Percentiles rank a stretch among this genome's conserved stretches.
These are phyloP conservation scores for Lecanicillium sp. DNA, from an alignment of 2,329 filamentous ascomycete genomes.

Conservation along the genomic window DNA sequence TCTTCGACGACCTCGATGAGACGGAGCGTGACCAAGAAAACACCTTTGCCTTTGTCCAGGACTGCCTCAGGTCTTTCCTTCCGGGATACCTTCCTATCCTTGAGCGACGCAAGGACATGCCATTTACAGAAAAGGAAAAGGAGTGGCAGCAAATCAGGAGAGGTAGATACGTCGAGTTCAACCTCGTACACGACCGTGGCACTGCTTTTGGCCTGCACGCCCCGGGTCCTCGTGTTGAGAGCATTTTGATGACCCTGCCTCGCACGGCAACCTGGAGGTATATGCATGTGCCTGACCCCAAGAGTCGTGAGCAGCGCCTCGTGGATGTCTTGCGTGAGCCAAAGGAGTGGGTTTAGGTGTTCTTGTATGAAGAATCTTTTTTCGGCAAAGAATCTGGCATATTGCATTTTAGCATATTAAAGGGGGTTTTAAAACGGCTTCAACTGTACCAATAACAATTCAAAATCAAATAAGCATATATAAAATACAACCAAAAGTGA, in stretches of 20 bases:
- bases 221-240: constrained; percentile 85
- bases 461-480: too few species aligned
- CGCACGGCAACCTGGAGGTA: constrained; percentile 92
- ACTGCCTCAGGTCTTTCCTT: constrained; percentile 77
- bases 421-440: background rate
- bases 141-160: constrained; percentile 92
- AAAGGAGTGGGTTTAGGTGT: constrained; percentile 54
- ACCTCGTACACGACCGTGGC: constrained; percentile 91
- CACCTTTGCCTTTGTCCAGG: constrained; percentile 81
- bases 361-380: constrained; percentile 5
- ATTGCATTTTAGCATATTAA: background rate
- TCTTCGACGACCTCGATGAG: constrained; percentile 95
- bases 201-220: constrained; percentile 93
- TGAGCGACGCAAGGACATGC: constrained; percentile 82
- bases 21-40: constrained; percentile 80
- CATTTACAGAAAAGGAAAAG: constrained; percentile 78
- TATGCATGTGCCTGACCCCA: constrained; percentile 78
- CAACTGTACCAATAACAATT: background rate
- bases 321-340: constrained; percentile 62
- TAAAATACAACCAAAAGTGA: too few species aligned
- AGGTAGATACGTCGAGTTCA: constrained; percentile 98
- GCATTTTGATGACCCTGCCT: constrained; percentile 94
- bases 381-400: background rate
- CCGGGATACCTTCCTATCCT: constrained; percentile 89
- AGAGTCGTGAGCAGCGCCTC: constrained; percentile 69